Evolutionary conservation across 2,329 filamentous ascomycete species (phyloP).

Genomic region (Beauveria pseudobassiana): DNA sequence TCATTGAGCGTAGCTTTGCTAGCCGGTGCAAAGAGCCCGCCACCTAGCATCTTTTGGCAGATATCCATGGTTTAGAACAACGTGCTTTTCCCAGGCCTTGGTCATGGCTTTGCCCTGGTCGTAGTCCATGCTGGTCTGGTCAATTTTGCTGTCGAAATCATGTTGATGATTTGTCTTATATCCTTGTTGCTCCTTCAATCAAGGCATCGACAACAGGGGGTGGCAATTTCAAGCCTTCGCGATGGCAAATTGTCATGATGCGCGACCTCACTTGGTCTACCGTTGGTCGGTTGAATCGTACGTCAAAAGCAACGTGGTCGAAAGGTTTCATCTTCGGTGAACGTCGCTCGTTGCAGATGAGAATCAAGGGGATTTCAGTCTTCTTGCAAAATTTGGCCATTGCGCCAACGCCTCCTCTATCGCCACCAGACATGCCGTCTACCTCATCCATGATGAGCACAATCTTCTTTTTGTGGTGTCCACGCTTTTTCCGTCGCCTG

Average conservation of each 20-base stretch:
- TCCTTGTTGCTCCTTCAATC: conserved; percentile 91
- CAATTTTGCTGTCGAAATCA: conserved; percentile 90
- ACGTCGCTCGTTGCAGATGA: conserved; percentile 94
- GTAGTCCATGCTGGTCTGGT: conserved; percentile 71
- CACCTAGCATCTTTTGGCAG: conserved; percentile 81
- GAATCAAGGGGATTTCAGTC: conserved; percentile 86
- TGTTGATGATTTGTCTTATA: conserved; percentile 97
- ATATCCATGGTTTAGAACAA: conserved; percentile 99
- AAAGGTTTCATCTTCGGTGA: conserved; percentile 98
- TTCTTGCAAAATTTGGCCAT: conserved; percentile 93
- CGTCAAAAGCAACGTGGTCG: conserved; percentile 73
- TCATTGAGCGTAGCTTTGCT: conserved; percentile 89
- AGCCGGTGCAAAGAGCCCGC: conserved; percentile 74
- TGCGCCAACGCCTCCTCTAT: conserved; percentile 90
- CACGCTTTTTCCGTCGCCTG: conserved; percentile 72
- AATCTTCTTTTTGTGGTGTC: conserved; percentile 82
- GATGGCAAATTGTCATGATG: conserved; percentile 90
- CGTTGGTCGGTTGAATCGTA: conserved; percentile 83
- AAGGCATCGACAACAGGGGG: conserved; percentile 79
- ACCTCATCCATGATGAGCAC: conserved; percentile 99
- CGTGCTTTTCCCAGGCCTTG: conserved; percentile 97
- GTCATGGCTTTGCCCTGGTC: conserved; percentile 89
- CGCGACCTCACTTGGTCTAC: conserved; percentile 85
- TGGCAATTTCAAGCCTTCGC: conserved; percentile 83
- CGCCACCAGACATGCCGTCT: conserved; percentile 96